Evolutionary conservation across 306 rosid species (phyloP).

Genomic region (Begonia masoniana): DNA sequence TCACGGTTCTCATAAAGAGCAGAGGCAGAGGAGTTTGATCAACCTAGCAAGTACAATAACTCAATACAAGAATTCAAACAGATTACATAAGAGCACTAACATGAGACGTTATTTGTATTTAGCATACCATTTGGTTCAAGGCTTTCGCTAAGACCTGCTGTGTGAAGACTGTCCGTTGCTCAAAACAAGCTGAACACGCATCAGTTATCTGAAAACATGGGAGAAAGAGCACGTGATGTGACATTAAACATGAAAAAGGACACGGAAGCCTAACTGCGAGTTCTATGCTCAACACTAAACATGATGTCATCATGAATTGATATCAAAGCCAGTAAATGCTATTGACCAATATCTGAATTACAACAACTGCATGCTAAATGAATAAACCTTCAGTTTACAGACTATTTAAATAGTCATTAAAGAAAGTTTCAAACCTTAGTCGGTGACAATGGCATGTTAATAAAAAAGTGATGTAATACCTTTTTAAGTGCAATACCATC

Average conservation of each 20-base stretch:
- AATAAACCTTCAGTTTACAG: too few species aligned
- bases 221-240: background rate
- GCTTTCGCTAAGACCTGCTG: constrained; percentile 99
- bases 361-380: too few species aligned
- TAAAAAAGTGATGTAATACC: constrained; percentile 31
- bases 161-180: constrained; percentile 95
- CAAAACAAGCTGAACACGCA: constrained; percentile 96
- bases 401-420: too few species aligned
- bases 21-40: constrained; percentile 94
- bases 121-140: constrained; percentile 75
- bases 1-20: constrained; percentile 97
- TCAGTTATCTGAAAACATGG: constrained; percentile 69
- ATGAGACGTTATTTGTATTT: too few species aligned
- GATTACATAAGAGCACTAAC: background rate
- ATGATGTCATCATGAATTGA: background rate
- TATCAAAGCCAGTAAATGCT: too few species aligned
- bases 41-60: constrained; percentile 39
- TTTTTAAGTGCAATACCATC: constrained; percentile 82
- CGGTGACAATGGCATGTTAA: too few species aligned
- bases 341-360: too few species aligned
- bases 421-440: too few species aligned
- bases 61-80: background rate
- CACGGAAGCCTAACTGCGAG: background rate
- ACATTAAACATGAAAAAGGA: background rate
- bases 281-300: background rate